Percentiles rank a stretch among this genome's conserved stretches.
These are phyloP conservation scores for Solanum rostratum DNA, from an alignment of 257 asterid species.

Conservation along the genomic window DNA sequence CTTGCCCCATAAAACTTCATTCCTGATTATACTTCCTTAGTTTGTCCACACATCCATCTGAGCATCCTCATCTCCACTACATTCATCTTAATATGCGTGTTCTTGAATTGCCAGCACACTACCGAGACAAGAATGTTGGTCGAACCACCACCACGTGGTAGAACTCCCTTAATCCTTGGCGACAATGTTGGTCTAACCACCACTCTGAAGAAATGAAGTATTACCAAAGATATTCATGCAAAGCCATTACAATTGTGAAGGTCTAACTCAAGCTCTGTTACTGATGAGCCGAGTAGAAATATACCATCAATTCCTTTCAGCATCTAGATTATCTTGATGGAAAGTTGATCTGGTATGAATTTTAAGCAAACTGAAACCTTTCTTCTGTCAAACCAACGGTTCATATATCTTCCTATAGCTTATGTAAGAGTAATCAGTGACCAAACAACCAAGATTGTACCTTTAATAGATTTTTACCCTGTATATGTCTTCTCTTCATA, in stretches of 20 bases:
- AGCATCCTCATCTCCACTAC: not conserved
- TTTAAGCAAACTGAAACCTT: not conserved
- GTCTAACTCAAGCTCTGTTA: not conserved
- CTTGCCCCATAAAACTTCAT: not conserved
- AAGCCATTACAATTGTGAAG: not conserved
- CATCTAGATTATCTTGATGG: not conserved
- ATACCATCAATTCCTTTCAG: not conserved
- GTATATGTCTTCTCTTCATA: not conserved
- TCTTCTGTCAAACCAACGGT: not conserved
- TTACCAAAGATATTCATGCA: not conserved
- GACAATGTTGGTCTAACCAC: not conserved
- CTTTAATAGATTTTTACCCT: not conserved
- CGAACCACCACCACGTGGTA: too few species aligned
- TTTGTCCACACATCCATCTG: not conserved
- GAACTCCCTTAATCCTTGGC: too few species aligned
- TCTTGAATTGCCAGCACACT: not conserved
- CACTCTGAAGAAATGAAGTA: not conserved
- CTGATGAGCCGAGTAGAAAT: not conserved
- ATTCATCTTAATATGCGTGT: not conserved
- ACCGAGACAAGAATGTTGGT: not conserved
- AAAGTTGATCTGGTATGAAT: not conserved
- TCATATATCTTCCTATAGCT: not conserved
- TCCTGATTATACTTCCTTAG: not conserved
- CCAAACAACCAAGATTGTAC: not conserved
- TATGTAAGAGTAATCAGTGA: not conserved